phyloP scores from a whole-genome alignment of 2,329 filamentous ascomycete genomes.

The Stachybotrys echinatus region DNA sequence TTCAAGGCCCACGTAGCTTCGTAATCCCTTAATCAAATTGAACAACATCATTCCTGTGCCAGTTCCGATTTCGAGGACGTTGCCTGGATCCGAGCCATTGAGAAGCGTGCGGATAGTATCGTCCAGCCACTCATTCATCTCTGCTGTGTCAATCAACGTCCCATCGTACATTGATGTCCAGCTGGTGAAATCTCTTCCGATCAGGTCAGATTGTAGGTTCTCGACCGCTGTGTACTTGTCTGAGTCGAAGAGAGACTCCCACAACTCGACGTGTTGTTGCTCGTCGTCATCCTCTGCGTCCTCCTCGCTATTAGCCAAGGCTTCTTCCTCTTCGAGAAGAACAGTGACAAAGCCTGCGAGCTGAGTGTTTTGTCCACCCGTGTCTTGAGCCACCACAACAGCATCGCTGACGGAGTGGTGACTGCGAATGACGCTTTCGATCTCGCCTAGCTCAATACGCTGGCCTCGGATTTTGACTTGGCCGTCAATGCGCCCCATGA shows the following conservation, averaged over 20 bases:
- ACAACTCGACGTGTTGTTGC: conserved; percentile 2
- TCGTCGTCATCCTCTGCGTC: not conserved
- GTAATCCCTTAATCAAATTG: not conserved
- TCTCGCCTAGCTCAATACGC: conserved; percentile 21
- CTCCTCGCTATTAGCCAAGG: not conserved
- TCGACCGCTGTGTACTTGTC: conserved; percentile 2
- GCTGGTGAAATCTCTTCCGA: conserved; percentile 9
- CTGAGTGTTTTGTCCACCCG: conserved; percentile 2
- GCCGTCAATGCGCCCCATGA: conserved; percentile 19
- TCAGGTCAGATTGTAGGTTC: not conserved
- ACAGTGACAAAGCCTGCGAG: conserved; percentile 10
- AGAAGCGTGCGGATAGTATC: conserved; percentile 7
- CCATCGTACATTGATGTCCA: conserved; percentile 14
- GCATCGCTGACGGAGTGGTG: conserved; percentile 11
- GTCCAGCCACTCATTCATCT: conserved; percentile 15
- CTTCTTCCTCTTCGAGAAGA: not conserved
- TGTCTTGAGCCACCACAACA: conserved; percentile 7
- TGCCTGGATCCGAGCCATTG: not conserved
- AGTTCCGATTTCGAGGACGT: conserved; percentile 10
- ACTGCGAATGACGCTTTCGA: conserved; percentile 15
- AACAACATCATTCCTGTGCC: conserved; percentile 10
- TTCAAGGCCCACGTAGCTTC: not conserved
- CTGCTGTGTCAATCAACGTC: conserved; percentile 4
- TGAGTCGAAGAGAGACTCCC: conserved; percentile 4
- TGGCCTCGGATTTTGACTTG: conserved; percentile 25